Evolutionary conservation across 2,329 filamentous ascomycete species (phyloP), one percentile per base, ranked within the genome.

Genomic region (Curvularia lunata): DNA sequence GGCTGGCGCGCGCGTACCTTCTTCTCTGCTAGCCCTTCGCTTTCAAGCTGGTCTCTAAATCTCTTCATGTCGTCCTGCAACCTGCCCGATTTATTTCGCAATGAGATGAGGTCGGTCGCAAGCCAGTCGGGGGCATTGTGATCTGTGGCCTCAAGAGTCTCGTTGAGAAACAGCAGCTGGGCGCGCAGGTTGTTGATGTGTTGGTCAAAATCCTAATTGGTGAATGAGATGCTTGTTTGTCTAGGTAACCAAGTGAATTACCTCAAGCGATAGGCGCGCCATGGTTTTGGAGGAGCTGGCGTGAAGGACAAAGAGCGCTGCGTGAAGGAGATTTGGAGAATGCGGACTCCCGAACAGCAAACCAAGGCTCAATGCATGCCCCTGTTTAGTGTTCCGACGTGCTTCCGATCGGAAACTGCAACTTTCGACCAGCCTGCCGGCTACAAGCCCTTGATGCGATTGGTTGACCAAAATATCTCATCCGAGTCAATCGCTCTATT

Each of bases 81-180:
- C 37, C 69, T 70, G 16, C 72, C 68, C 16, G 71, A 68, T 53
- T 73, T 72, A 27, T 73, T 73, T 32, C 71, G 68, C 43, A 76
- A 54, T 19, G 67, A 70, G 46, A 75, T 54, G 38, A 76, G 67
- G 47, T 75, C 72, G 5, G 68, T 68, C n/a, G 72, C 69, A n/a
- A 74, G 63, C 72, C 72, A 75, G 52, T 75, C 72, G 12, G 72
- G 72, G 32, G 65, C 66, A 67, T 72, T 72, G 61, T 72, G 67
- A 55, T 75, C 72, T 38, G 71, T 75, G 32, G 65, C 66, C 59
- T 75, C 67, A 63, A 75, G 71, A 23, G 67, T 62, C 54, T 69
- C 61, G 49, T 68, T 69, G 46, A 75, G 63, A 59, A 73, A 70
- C 23, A 63, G 64, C 43, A 75, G 52, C 56, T 72, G 69, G 30